Conservation (phyloP, 345 rosid genomes). For the Eucalyptus urophylla region DNA sequence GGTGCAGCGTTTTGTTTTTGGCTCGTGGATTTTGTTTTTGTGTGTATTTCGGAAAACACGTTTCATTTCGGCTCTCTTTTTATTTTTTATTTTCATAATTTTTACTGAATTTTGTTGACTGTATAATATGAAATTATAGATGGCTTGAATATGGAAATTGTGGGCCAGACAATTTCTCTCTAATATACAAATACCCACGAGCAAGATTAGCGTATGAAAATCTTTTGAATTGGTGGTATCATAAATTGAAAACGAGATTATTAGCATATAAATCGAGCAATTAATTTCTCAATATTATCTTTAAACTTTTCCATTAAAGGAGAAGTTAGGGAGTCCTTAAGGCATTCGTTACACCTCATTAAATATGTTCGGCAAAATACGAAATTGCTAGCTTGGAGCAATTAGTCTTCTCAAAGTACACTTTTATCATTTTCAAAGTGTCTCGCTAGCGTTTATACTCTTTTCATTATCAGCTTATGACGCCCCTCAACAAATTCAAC, state of each 20-base stretch:
- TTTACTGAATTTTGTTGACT: not conserved
- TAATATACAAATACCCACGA: not conserved
- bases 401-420: not conserved
- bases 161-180: not conserved
- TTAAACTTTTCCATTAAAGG: not conserved
- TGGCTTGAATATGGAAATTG: not conserved
- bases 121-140: not conserved
- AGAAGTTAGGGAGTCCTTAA: not conserved
- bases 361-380: not conserved
- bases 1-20: not conserved
- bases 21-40: not conserved
- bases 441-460: rapidly evolving
- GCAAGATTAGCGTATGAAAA: too few relatives aligned
- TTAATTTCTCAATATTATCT: not conserved
- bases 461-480: not conserved
- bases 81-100: not conserved
- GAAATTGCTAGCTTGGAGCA: not conserved
- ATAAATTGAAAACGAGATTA: not conserved
- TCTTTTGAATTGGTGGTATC: not conserved
- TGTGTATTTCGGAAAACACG: not conserved
- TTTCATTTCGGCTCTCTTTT: not conserved
- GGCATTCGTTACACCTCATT: not conserved
- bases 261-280: not conserved
- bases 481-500: rapidly evolving
- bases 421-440: not conserved